These are phyloP conservation scores for Colletotrichum eremochloae DNA, from an alignment of 2,329 filamentous ascomycete species.

Conservation along the genomic window DNA sequence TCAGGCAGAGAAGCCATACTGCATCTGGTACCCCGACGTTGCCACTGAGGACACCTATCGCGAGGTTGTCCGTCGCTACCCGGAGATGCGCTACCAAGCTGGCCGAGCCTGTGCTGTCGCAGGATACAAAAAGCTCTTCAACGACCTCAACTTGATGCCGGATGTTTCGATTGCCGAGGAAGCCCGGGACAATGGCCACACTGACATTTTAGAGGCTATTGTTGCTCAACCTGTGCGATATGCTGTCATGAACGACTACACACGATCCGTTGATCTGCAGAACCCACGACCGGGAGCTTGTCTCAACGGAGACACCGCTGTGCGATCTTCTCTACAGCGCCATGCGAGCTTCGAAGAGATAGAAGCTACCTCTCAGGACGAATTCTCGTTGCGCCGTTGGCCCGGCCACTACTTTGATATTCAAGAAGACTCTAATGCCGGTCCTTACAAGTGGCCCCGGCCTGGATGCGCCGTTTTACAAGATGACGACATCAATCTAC, in stretches of 20 bases:
- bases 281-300: not conserved
- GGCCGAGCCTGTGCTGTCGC: conserved; percentile 55
- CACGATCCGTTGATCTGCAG: conserved; percentile 42
- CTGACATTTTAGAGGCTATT: conserved; percentile 49
- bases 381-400: too few relatives aligned
- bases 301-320: too few relatives aligned
- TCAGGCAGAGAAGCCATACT: conserved; percentile 51
- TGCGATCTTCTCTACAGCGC: too few relatives aligned
- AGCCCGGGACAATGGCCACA: conserved; percentile 48
- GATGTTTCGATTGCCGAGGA: conserved; percentile 55
- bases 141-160: conserved; percentile 52
- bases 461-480: too few relatives aligned
- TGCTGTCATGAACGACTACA: conserved; percentile 55
- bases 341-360: too few relatives aligned
- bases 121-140: conserved; percentile 52
- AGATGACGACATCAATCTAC: not conserved
- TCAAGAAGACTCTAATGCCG: too few relatives aligned
- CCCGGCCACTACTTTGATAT: too few relatives aligned
- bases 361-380: too few relatives aligned
- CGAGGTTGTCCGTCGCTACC: conserved; percentile 49
- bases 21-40: conserved; percentile 57
- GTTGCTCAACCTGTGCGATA: conserved; percentile 48
- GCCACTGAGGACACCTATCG: conserved; percentile 55
- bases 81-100: conserved; percentile 53
- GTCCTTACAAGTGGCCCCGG: too few relatives aligned